Conservation (phyloP, 164 flowering plant species). For the Protea cynaroides region DNA sequence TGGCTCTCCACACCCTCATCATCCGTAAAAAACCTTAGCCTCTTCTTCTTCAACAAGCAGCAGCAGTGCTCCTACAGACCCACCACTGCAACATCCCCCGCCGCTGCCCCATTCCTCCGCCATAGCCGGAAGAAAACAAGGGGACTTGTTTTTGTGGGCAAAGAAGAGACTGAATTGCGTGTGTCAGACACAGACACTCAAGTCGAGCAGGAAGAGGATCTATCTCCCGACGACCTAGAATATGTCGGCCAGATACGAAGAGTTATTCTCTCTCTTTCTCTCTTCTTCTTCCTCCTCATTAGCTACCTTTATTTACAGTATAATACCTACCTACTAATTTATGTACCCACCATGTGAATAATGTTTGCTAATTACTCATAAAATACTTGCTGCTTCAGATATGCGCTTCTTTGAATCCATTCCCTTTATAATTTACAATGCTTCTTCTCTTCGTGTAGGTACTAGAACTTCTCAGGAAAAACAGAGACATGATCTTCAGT, state of each 20-base stretch:
- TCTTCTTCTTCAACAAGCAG: background rate
- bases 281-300: background rate
- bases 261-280: conserved; percentile 20
- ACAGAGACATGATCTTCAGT: conserved; percentile 77
- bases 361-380: too few species aligned
- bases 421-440: background rate
- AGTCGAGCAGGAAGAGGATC: conserved; percentile 11
- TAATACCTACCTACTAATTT: too few species aligned
- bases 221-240: conserved; percentile 45
- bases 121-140: background rate
- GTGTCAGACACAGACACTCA: conserved; percentile 13
- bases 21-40: background rate
- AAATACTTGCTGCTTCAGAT: background rate
- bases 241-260: conserved; percentile 45
- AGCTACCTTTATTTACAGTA: background rate
- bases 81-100: background rate
- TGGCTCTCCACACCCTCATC: conserved; percentile 7
- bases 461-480: conserved; percentile 65
- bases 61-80: background rate
- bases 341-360: too few species aligned
- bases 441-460: conserved; percentile 31
- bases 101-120: background rate
- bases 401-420: background rate
- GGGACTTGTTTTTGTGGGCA: conserved; percentile 17
- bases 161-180: conserved; percentile 31